Evolutionary conservation across 192 early-diverging fungal genomes (phyloP).

Genomic region (Rhizoclosmatium globosum): DNA sequence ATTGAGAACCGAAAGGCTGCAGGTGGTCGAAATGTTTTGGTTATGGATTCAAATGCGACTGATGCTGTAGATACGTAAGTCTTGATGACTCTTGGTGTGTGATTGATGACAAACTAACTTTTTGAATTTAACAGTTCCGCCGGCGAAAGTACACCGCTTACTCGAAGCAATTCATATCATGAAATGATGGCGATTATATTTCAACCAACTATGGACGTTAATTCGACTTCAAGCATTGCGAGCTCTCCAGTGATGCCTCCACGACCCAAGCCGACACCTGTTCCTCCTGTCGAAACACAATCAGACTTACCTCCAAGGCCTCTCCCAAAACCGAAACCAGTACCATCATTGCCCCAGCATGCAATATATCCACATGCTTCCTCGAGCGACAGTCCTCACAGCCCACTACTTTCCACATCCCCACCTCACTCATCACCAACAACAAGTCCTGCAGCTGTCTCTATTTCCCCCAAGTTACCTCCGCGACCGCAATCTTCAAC

Average conservation of each 20-base stretch:
- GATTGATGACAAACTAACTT: not conserved
- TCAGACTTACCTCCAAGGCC: not conserved
- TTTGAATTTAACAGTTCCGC: not conserved
- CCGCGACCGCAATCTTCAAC: not conserved
- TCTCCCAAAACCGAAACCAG: not conserved
- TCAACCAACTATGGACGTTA: not conserved
- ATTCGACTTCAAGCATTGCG: not conserved
- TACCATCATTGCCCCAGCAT: not conserved
- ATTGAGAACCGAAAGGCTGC: not conserved
- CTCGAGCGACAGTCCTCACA: not conserved
- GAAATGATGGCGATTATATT: not conserved
- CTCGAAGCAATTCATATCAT: slow-evolving; percentile 14
- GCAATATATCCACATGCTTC: not conserved
- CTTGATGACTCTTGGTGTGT: not conserved
- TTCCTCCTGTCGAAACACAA: not conserved
- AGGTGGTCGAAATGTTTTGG: not conserved
- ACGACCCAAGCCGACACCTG: not conserved
- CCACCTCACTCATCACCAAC: not conserved
- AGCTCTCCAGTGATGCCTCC: slow-evolving; percentile 8
- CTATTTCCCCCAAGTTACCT: not conserved
- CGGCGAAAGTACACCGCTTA: slow-evolving; percentile 1
- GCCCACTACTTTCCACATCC: not conserved
- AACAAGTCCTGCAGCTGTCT: not conserved
- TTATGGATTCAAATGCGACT: not conserved
- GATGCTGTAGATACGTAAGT: too few species aligned